phyloP scores from a whole-genome alignment of 2,329 filamentous ascomycete genomes.

The Proliferodiscus dingleyae region DNA sequence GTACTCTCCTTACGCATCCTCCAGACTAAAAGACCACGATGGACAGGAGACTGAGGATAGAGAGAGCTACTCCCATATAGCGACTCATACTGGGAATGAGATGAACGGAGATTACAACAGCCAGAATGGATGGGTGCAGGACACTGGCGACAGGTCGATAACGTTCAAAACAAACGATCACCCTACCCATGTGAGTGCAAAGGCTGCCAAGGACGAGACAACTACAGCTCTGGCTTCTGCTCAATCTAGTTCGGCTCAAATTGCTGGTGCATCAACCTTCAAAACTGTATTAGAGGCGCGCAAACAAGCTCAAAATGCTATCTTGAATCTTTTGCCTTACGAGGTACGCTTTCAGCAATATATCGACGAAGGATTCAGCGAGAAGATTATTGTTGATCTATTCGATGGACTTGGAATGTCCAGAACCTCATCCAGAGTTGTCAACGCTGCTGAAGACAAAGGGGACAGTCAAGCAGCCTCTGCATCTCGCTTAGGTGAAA shows the following conservation, averaged over 20 bases:
- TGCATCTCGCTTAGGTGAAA: background rate
- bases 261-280: background rate
- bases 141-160: slow-evolving; percentile 1
- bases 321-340: slow-evolving; percentile 58
- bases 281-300: slow-evolving; percentile 24
- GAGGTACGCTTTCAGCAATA: slow-evolving; percentile 72
- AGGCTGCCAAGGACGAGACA: slow-evolving; percentile 3
- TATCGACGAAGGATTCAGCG: slow-evolving; percentile 67
- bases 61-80: slow-evolving; percentile 7
- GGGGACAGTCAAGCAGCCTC: background rate
- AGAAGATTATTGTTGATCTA: slow-evolving; percentile 54
- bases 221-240: background rate
- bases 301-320: slow-evolving; percentile 60
- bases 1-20: slow-evolving; percentile 25
- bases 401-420: slow-evolving; percentile 64
- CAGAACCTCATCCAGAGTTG: slow-evolving; percentile 23
- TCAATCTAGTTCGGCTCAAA: background rate
- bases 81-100: slow-evolving; percentile 1
- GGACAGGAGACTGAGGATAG: slow-evolving; percentile 13
- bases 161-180: slow-evolving; percentile 8
- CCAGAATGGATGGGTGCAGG: slow-evolving; percentile 11
- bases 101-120: slow-evolving; percentile 4
- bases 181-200: background rate
- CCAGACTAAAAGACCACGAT: slow-evolving; percentile 9
- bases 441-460: background rate